Evolutionary conservation across 2,329 filamentous ascomycete genomes (phyloP).

Genomic region (Cordyceps fumosorosea): DNA sequence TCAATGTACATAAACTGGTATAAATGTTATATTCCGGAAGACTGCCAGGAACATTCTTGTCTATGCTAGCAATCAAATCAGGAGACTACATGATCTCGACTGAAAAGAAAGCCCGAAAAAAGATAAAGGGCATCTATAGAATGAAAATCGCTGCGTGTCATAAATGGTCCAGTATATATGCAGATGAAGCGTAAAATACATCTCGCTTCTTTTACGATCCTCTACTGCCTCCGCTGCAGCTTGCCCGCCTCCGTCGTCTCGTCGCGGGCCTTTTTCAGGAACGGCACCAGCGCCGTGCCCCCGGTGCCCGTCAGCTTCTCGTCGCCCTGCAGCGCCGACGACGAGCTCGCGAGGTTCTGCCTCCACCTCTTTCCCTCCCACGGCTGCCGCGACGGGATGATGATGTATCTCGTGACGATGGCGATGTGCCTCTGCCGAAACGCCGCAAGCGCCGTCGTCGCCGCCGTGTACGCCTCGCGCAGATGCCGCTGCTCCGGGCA

Average conservation of each 20-base stretch:
- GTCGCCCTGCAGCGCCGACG: constrained; percentile 26
- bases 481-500: constrained; percentile 39
- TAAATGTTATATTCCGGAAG: not conserved
- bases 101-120: no score
- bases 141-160: constrained; percentile 3
- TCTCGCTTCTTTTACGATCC: not conserved
- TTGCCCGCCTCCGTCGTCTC: constrained; percentile 54
- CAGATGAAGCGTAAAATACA: not conserved
- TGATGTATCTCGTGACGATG: constrained; percentile 86
- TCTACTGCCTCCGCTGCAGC: constrained; percentile 19
- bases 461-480: constrained; percentile 56
- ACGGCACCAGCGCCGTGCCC: constrained; percentile 80
- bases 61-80: no score
- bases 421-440: constrained; percentile 84
- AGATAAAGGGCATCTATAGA: not conserved
- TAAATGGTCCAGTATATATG: not conserved
- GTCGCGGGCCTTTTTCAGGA: constrained; percentile 81
- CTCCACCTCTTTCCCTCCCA: constrained; percentile 21
- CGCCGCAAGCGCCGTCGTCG: constrained; percentile 65
- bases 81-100: no score
- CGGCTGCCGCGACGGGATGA: constrained; percentile 60
- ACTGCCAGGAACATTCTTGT: no score
- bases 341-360: constrained; percentile 41
- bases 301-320: constrained; percentile 71
- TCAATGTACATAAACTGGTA: not conserved